Percentiles rank a stretch among this genome's conserved stretches.
Evolutionary conservation across 2,329 filamentous ascomycete species (phyloP).

Genomic region (Calonectria montana): DNA sequence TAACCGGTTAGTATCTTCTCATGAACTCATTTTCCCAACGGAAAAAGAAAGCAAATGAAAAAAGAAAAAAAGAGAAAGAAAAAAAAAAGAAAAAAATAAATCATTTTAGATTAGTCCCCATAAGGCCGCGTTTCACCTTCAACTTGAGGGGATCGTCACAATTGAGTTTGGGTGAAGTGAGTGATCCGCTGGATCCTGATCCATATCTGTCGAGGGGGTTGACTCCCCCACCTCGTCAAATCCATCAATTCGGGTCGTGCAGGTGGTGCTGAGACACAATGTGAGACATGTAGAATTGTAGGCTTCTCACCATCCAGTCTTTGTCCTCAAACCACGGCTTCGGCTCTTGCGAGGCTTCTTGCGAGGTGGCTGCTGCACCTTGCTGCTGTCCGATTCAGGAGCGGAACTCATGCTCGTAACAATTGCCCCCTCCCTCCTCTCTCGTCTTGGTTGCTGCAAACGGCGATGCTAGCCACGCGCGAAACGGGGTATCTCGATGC

Average conservation of each 20-base stretch:
- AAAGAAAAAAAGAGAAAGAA: background rate
- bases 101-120: background rate
- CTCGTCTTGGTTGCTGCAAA: background rate
- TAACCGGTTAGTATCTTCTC: conserved; percentile 1
- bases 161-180: background rate
- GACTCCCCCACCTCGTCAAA: background rate
- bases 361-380: conserved; percentile 2
- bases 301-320: conserved; percentile 19
- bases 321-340: conserved; percentile 19
- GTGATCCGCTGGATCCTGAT: conserved; percentile 2
- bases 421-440: conserved; percentile 6
- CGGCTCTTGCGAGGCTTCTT: conserved; percentile 22
- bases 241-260: background rate
- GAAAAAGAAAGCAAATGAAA: background rate
- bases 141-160: background rate
- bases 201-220: background rate
- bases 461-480: background rate
- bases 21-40: background rate
- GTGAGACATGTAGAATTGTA: background rate
- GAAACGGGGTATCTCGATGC: conserved; percentile 3
- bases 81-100: background rate
- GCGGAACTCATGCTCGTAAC: conserved; percentile 1
- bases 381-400: conserved; percentile 1
- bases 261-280: background rate
- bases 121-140: background rate